These are phyloP conservation scores for Cyberlindnera euphorbiae DNA, from an alignment of 805 yeast species.

Conservation along the genomic window DNA sequence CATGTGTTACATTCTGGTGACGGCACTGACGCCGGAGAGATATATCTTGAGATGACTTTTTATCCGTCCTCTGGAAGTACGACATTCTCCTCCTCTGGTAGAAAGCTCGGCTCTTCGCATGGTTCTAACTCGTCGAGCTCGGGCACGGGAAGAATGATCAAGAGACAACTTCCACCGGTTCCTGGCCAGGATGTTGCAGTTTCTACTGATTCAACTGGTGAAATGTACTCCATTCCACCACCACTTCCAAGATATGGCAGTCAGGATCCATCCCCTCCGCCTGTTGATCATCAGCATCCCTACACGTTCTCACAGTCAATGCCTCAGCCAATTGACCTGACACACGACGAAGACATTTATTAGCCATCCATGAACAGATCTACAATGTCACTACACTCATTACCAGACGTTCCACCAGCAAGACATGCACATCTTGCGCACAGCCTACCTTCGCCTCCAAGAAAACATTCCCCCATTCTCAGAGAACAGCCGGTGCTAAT, in stretches of 20 bases:
- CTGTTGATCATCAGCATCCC: too few relatives aligned
- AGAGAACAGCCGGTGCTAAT: too few relatives aligned
- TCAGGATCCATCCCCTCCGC: constrained; percentile 1
- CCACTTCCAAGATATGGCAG: constrained; percentile 20
- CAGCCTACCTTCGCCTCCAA: constrained; percentile 1
- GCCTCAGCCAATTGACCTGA: neutral
- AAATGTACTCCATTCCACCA: constrained; percentile 16
- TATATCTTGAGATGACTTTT: constrained; percentile 88
- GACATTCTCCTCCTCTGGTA: constrained; percentile 4
- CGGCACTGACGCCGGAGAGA: constrained; percentile 72
- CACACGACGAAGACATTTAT: neutral
- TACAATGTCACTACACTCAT: constrained; percentile 15
- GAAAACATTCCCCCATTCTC: neutral
- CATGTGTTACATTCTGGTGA: constrained; percentile 62
- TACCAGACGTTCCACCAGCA: constrained; percentile 25
- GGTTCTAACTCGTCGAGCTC: constrained; percentile 8
- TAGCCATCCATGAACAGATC: constrained; percentile 7
- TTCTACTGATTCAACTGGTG: neutral
- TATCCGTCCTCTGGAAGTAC: constrained; percentile 48
- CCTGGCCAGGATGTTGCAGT: constrained; percentile 21
- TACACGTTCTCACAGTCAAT: too few relatives aligned
- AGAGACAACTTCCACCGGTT: constrained; percentile 25
- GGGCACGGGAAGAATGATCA: constrained; percentile 9
- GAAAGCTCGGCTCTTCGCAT: constrained; percentile 3
- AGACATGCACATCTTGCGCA: too few relatives aligned